Base-by-base conservation (phyloP, 345 rosid species). In the Gossypium longicalyx region DNA sequence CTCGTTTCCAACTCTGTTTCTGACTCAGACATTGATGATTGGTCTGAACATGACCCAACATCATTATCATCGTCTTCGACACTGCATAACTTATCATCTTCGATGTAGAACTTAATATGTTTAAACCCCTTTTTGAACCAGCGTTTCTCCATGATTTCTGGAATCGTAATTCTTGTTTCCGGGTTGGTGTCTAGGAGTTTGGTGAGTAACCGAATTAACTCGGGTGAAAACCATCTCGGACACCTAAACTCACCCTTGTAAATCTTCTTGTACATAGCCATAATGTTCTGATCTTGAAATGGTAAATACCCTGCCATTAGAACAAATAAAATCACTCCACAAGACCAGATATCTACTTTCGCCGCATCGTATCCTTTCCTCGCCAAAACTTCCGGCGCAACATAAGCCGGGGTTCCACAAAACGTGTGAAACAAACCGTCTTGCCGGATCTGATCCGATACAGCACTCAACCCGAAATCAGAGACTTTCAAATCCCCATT, bases 301-400 rank as follows among this genome's bases (percentile, higher is more conserved):
- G 98, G 98, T 61, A 94, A 79, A 70, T 82, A 70, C 43, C 93
- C 97, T 0, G 97, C 87, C 85, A 94, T 80, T 41, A 94, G 79
- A 70, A 94, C 94, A 82, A 89, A 92, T 25, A 92, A 76, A 71
- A 94, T 82, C 13, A 94, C 97, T 51, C 98, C 98, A 58, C 98
- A 92, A 61, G 98, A 90, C 98, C 98, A 94, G 73, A 89, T 70
- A 77, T 89, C 98, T 2, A 90, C 97, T 77, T 88, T 90, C 2
- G 93, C 90, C 0, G 97, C 97, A n/a, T 90, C 97, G 43, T 92
- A 94, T 9, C 91, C 93, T 79, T 82, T 89, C 49, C 93, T 65
- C 3, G 86, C 82, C 65, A 94, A 68, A 17, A 94, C 97, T 86
- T 93, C 98, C 56, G 98, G 98, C 3, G 98, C 93, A 12, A 89